Conservation (phyloP, 1,139 yeast species). For the Groenewaldozyma auringiensis region DNA sequence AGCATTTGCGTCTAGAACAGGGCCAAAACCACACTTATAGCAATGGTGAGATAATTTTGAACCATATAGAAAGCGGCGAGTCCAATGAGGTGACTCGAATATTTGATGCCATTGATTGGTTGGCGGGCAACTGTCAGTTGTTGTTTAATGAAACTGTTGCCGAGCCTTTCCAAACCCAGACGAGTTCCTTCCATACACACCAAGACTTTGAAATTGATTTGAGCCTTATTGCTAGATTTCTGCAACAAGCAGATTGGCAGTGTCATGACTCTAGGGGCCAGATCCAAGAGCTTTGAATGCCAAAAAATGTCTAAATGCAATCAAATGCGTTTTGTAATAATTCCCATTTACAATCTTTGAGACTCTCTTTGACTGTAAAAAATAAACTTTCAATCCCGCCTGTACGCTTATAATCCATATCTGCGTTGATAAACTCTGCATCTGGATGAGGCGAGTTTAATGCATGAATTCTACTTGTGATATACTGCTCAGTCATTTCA, state of each 20-base stretch:
- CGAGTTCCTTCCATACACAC: not conserved
- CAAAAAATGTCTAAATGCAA: conserved; percentile 11
- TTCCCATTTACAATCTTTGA: conserved; percentile 16
- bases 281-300: not conserved
- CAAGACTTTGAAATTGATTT: not conserved
- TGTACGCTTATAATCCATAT: conserved; percentile 7
- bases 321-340: conserved; percentile 14
- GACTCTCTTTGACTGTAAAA: conserved; percentile 9
- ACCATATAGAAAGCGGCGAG: not conserved
- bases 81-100: not conserved
- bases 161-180: not conserved
- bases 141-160: not conserved
- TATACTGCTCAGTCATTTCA: conserved; percentile 11
- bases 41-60: not conserved
- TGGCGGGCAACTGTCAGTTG: not conserved
- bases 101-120: not conserved
- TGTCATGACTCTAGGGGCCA: not conserved
- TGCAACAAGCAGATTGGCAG: not conserved
- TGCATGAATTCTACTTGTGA: conserved; percentile 13
- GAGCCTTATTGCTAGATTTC: not conserved
- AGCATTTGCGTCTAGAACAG: not conserved
- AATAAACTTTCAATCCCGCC: conserved; percentile 12
- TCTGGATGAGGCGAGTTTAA: conserved; percentile 9
- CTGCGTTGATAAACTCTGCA: conserved; percentile 7
- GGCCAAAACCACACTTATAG: not conserved